A percentile compares a stretch with the other conserved stretches of the same genome.
phyloP scores from a whole-genome alignment of 805 yeast genomes.

The Wickerhamomyces bovis region DNA sequence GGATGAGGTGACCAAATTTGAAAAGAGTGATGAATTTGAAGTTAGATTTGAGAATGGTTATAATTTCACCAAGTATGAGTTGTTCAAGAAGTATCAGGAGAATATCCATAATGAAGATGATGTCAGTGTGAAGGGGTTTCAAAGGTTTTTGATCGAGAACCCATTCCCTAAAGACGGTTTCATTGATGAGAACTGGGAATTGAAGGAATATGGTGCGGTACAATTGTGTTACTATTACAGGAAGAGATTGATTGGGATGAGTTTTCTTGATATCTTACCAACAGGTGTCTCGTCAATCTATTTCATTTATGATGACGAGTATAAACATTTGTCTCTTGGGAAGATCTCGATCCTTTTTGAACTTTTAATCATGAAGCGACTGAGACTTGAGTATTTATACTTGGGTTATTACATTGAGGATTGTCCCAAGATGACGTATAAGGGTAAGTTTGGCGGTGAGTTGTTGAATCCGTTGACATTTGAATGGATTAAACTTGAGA shows the following conservation, averaged over 20 bases:
- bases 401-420: slow-evolving; percentile 78
- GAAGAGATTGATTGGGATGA: slow-evolving; percentile 61
- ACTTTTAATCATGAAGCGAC: slow-evolving; percentile 43
- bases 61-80: slow-evolving; percentile 43
- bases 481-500: slow-evolving; percentile 1
- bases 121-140: slow-evolving; percentile 43
- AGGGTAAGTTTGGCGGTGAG: slow-evolving; percentile 73
- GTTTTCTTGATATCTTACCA: slow-evolving; percentile 74
- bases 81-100: slow-evolving; percentile 68
- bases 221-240: slow-evolving; percentile 77
- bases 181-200: background rate
- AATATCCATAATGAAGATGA: slow-evolving; percentile 60
- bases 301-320: slow-evolving; percentile 84
- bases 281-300: slow-evolving; percentile 76
- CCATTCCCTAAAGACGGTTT: slow-evolving; percentile 41
- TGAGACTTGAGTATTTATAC: slow-evolving; percentile 50
- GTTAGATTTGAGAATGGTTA: slow-evolving; percentile 48
- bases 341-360: slow-evolving; percentile 74
- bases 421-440: slow-evolving; percentile 79
- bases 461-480: slow-evolving; percentile 44
- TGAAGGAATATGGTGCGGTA: slow-evolving; percentile 45
- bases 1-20: slow-evolving; percentile 27
- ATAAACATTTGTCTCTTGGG: slow-evolving; percentile 46
- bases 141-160: slow-evolving; percentile 59
- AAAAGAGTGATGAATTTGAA: slow-evolving; percentile 21